These are phyloP conservation scores for Pseudocercospora cruenta DNA, from an alignment of 2,329 filamentous ascomycete species.

Conservation along the genomic window DNA sequence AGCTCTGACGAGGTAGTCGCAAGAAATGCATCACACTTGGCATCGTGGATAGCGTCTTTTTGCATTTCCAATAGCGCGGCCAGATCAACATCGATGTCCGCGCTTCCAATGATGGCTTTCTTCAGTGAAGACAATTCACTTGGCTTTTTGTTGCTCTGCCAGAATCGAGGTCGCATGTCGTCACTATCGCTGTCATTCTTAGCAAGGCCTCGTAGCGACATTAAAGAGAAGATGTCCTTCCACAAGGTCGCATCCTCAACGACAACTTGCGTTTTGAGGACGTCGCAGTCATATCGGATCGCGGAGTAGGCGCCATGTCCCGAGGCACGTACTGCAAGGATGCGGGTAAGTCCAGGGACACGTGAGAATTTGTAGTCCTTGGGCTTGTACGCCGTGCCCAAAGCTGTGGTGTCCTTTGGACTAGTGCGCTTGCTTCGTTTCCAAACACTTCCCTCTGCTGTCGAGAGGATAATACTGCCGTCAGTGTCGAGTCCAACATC, in stretches of 20 bases:
- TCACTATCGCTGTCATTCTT: slow-evolving; percentile 46
- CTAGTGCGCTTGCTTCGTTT: slow-evolving; percentile 80
- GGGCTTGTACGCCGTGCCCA: slow-evolving; percentile 61
- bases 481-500: slow-evolving; percentile 91
- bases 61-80: slow-evolving; percentile 50
- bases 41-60: slow-evolving; percentile 42
- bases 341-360: slow-evolving; percentile 83
- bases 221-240: slow-evolving; percentile 71
- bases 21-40: slow-evolving; percentile 49
- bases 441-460: slow-evolving; percentile 91
- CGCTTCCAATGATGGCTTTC: slow-evolving; percentile 63
- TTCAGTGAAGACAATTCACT: slow-evolving; percentile 56
- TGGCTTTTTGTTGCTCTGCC: slow-evolving; percentile 50
- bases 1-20: slow-evolving; percentile 67
- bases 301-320: slow-evolving; percentile 88
- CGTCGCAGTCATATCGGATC: slow-evolving; percentile 79
- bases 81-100: slow-evolving; percentile 69
- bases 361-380: slow-evolving; percentile 97
- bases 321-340: slow-evolving; percentile 82
- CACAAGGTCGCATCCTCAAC: slow-evolving; percentile 71
- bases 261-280: slow-evolving; percentile 72
- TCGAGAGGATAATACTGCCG: slow-evolving; percentile 92
- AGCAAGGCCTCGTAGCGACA: slow-evolving; percentile 66
- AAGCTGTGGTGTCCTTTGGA: slow-evolving; percentile 67
- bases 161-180: slow-evolving; percentile 52